Evolutionary conservation across 208 protist genomes (phyloP), one percentile per base, ranked within the genome.

Genomic region (Acanthamoeba triangularis): DNA sequence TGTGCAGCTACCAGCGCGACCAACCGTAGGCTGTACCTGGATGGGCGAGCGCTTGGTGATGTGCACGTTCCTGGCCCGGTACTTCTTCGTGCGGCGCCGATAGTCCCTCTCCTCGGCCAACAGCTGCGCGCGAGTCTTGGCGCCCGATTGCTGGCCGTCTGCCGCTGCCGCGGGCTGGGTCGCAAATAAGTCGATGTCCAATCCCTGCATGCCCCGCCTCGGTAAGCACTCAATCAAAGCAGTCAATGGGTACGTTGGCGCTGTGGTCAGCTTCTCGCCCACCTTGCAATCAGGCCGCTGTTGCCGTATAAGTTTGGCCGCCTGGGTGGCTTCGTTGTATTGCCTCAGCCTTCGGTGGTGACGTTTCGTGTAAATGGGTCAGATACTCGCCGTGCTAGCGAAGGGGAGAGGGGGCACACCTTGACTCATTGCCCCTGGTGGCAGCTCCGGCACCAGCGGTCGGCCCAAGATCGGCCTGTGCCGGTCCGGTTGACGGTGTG

Each of bases 61-160:
- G 74, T 82, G 74, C 74, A 82, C 74, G 41, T 82, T 82, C 74
- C 74, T 82, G n/a, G 74, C 74, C 14, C 74, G 33, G 41, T 82
- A 82, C 74, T 82, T 82, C 44, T 82, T 82, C 10, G 41, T 28
- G 7, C 74, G 74, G 25, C 74, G 74, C 3, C 74, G 74, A 30
- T 82, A 52, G 44, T 82, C 74, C 37, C 69, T 14, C 69, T 78
- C 69, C 37, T 78, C 69, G 28, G 69, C 69, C n/a, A 78, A 25
- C n/a, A 18, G 30, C 74, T 82, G 74, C 23, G 74, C 74, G 20
- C 37, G 74, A 2, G 37, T 18, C 44, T 82, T 44, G 16, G 35
- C 7, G 41, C 25, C 23, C 16, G 74, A n/a, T 14, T 44, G 41
- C 74, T 14, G 20, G 37, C 8, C 74, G 10, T 10, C 74, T 4